A percentile compares a stretch with the other conserved stretches of the same genome.
phyloP scores from a whole-genome alignment of 495 filamentous ascomycete species.

The Penicillium canescens region DNA sequence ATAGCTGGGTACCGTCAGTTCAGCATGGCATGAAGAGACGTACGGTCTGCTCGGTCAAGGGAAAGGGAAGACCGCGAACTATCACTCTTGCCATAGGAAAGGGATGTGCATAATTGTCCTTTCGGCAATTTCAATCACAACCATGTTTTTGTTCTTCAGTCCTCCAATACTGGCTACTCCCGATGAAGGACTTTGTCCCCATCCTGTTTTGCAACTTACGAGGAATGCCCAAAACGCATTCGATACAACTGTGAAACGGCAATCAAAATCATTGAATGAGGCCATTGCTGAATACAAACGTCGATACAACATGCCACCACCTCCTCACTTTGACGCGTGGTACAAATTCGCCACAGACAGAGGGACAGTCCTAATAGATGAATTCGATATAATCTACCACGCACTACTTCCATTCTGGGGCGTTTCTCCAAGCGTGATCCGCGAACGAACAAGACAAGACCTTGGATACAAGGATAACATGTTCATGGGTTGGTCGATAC shows the following conservation, averaged over 20 bases:
- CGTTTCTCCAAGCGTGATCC: neutral
- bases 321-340: conserved; percentile 65
- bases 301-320: conserved; percentile 55
- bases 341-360: conserved; percentile 57
- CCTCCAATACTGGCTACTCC: neutral
- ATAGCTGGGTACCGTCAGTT: too few relatives aligned
- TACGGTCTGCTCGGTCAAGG: too few relatives aligned
- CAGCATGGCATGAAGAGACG: too few relatives aligned
- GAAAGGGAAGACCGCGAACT: too few relatives aligned
- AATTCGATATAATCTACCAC: conserved; percentile 52
- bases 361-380: conserved; percentile 59
- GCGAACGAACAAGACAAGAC: neutral
- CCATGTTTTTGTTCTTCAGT: neutral
- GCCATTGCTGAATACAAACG: conserved; percentile 49
- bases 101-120: too few relatives aligned
- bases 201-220: conserved; percentile 1
- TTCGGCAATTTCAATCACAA: too few relatives aligned
- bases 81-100: too few relatives aligned
- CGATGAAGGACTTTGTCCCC: neutral
- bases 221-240: neutral
- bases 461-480: neutral
- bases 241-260: neutral
- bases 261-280: conserved; percentile 4
- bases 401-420: conserved; percentile 61
- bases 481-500: conserved; percentile 1